Percentiles rank a stretch among this genome's conserved stretches.
These are phyloP conservation scores for Schizopora paradoxa DNA, from an alignment of 1,284 basidiomycete genomes.

Conservation along the genomic window DNA sequence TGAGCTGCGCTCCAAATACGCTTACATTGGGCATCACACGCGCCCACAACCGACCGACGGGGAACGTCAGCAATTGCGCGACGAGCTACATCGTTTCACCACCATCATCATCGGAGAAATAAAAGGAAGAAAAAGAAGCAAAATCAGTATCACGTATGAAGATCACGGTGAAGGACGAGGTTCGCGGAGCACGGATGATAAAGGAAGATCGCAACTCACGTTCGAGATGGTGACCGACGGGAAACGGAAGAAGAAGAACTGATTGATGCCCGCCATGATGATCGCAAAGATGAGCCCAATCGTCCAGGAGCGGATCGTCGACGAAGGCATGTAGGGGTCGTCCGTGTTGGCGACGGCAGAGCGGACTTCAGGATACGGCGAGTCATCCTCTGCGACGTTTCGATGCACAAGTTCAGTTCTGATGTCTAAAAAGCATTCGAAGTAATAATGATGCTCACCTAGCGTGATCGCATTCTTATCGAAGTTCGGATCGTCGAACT, in stretches of 20 bases:
- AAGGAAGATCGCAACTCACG: constrained; percentile 29
- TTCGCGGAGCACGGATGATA: constrained; percentile 26
- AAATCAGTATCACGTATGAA: constrained; percentile 25
- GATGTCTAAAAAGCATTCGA: too few relatives aligned
- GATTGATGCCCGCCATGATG: constrained; percentile 49
- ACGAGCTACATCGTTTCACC: constrained; percentile 43
- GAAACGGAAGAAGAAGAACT: constrained; percentile 52
- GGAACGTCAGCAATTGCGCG: constrained; percentile 52
- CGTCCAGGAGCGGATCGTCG: constrained; percentile 34
- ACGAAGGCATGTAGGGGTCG: constrained; percentile 28
- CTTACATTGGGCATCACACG: constrained; percentile 43
- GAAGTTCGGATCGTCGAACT: constrained; percentile 27
- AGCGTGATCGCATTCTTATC: constrained; percentile 22
- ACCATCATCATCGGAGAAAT: too few relatives aligned
- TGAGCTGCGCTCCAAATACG: constrained; percentile 48
- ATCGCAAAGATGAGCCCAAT: constrained; percentile 47
- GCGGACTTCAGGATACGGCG: constrained; percentile 41
- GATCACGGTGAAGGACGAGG: constrained; percentile 23
- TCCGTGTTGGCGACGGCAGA: constrained; percentile 32
- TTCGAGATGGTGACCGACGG: constrained; percentile 40
- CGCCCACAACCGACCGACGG: constrained; percentile 48
- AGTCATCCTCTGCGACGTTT: constrained; percentile 37
- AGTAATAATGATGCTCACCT: neutral
- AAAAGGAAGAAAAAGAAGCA: constrained; percentile 27
- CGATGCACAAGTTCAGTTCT: too few relatives aligned